Base-by-base conservation (phyloP, 2,329 filamentous ascomycete species). In the Graphilbum fragrans region DNA sequence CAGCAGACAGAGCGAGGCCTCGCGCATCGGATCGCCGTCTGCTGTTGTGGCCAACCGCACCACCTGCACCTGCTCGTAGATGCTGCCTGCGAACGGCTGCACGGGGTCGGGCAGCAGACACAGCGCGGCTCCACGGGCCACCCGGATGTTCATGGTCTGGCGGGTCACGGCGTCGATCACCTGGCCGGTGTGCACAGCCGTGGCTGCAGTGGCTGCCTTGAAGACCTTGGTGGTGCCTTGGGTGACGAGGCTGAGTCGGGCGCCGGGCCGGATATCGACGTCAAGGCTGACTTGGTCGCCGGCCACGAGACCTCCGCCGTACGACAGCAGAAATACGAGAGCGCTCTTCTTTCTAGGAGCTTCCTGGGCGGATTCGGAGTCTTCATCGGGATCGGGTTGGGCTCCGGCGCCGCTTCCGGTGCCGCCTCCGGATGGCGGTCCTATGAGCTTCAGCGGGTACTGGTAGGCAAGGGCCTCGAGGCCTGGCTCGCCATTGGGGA, bases 191-290 rank as follows among this genome's bases (percentile, higher is more conserved):
- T 20, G 33, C n/a, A 16, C 14, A 4, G 38, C 59, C 16, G 25
- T 3, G 11, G 27, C 21, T 17, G 21, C n/a, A 4, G 39, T 23
- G 18, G 42, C 31, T 1, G 86, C 83, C 57, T 92, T 94, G 72
- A 94, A 96, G 52, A 98, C 79, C 64, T 96, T 98, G 45, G 92
- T 96, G 61, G 87, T 86, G 40, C 90, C 90, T 65, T 80, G 77
- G 1, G 77, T 81, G 45, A 75, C 73, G 29, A 80, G 62, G 51
- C 69, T 77, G 41, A 95, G 72, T 45, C 77, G 80, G 5, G 86
- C 80, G 3, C 65, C 62, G 3, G 68, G 51, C 11, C 75, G 73
- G 37, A 94, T 67, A 10, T 72, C 69, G 46, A 94, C 72, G 18
- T 68, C 66, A 21, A 98, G 73, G 53, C 80, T 69, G 58, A 96